Evolutionary conservation across 176 grass and related monocot genomes (phyloP), one percentile per base, ranked within the genome.

Genomic region (Pontederia paniculata): DNA sequence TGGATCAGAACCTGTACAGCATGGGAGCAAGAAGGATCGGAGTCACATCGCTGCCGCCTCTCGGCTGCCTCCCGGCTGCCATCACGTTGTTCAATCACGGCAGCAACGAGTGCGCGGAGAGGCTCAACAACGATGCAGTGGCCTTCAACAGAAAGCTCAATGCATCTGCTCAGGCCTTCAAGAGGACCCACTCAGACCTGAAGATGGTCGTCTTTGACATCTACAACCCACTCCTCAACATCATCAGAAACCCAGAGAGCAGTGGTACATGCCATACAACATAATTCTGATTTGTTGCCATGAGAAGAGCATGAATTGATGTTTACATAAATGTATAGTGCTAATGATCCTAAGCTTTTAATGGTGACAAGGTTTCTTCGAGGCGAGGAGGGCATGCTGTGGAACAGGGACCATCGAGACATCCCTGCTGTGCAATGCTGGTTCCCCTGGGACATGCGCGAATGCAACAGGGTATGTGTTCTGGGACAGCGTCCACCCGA

Each of bases 401-500:
- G 91, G 86, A 42, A 96, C 86, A 21, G 91, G 91, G 49, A 96
- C 82, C n/a, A 78, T 96, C 44, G 86, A 96, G 82, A 84, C 86
- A 41, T 96, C 91, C 41, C 60, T 96, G 57, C 79, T 90, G 12
- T 90, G 91, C 77, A 63, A 87, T 62, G 58, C 78, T 63, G 46
- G 72, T 1, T 68, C 86, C 21, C 50, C 68, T 20, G 91, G 91
- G 60, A 96, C 86, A 50, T 96, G 91, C 79, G 22, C 50, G 50
- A 80, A 96, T 69, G 86, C 91, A 48, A 86, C 91, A 0, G 86
- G 82, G 0, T 96, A 90, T 66, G 86, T 96, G 47, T 96, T 96
- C 85, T 90, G 86, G 91, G 91, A 96, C 72, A 84, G 91, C 5
- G 80, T 90, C 80, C 91, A 96, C 79, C 91, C 91, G 44, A 80